These are phyloP conservation scores for Gaertneriomyces sp. DNA, from an alignment of 192 early-diverging fungal species.

Conservation along the genomic window DNA sequence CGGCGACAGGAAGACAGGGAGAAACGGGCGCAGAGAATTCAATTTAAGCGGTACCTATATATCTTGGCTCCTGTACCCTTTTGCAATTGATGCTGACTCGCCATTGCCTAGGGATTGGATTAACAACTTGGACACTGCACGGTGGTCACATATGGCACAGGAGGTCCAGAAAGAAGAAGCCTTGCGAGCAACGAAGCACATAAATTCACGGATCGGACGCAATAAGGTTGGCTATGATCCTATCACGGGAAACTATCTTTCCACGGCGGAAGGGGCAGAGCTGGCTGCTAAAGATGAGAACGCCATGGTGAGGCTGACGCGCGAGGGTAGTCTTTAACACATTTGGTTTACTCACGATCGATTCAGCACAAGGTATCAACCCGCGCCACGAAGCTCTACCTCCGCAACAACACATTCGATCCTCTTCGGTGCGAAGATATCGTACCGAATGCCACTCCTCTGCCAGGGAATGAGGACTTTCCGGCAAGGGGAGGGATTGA, in stretches of 20 bases:
- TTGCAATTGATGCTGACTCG: constrained; percentile 7
- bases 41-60: constrained; percentile 23
- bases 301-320: constrained; percentile 25
- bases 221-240: constrained; percentile 47
- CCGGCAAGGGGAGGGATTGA: not conserved
- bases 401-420: constrained; percentile 48
- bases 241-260: constrained; percentile 38
- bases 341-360: not conserved
- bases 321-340: not conserved
- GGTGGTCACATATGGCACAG: constrained; percentile 36
- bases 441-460: constrained; percentile 12
- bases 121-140: constrained; percentile 26
- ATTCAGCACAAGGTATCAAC: constrained; percentile 26
- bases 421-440: constrained; percentile 41
- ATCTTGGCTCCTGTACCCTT: not conserved
- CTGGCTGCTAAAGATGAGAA: constrained; percentile 34
- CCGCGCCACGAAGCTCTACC: constrained; percentile 39
- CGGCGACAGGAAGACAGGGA: constrained; percentile 26
- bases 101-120: constrained; percentile 27
- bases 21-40: constrained; percentile 10
- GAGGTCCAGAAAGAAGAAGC: constrained; percentile 19
- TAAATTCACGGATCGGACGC: constrained; percentile 19
- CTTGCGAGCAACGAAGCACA: constrained; percentile 17
- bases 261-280: constrained; percentile 24
- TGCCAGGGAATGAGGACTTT: not conserved